These are phyloP conservation scores for Fagopyrum homotropicum DNA, from an alignment of 148 eudicot species.

Conservation along the genomic window DNA sequence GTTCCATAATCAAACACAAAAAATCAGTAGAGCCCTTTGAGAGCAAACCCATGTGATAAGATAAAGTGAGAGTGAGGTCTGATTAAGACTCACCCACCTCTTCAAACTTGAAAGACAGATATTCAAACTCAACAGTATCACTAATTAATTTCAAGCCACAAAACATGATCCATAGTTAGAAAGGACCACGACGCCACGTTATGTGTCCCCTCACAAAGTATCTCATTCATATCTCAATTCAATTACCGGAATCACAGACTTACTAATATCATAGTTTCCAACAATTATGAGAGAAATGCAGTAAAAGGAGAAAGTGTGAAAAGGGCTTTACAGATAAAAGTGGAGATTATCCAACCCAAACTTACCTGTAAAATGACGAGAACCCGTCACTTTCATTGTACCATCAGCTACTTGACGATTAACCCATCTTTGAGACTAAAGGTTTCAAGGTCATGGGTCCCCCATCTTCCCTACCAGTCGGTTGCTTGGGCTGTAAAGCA, in stretches of 20 bases:
- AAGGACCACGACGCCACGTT: constrained; percentile 23
- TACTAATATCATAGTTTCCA: neutral
- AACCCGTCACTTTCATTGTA: constrained; percentile 23
- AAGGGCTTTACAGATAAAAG: constrained; percentile 7
- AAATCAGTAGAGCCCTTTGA: neutral
- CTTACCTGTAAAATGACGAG: constrained; percentile 18
- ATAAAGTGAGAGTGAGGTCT: constrained; percentile 23
- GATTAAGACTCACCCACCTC: constrained; percentile 18
- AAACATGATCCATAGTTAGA: constrained; percentile 15
- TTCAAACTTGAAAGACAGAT: constrained; percentile 6
- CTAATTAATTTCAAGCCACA: constrained; percentile 20
- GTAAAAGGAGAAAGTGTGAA: neutral
- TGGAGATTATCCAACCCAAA: constrained; percentile 7
- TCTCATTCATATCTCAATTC: constrained; percentile 10
- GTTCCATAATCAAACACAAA: neutral
- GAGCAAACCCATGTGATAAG: constrained; percentile 28
- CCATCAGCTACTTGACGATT: constrained; percentile 29
- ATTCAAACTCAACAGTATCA: neutral
- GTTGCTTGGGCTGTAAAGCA: neutral
- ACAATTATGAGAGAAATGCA: neutral
- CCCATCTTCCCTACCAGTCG: neutral
- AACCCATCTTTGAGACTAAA: neutral
- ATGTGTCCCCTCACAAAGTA: neutral
- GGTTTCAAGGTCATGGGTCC: neutral
- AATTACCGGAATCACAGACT: constrained; percentile 1